Conservation (phyloP, 2,329 filamentous ascomycete genomes). For the Sclerotinia borealis region DNA sequence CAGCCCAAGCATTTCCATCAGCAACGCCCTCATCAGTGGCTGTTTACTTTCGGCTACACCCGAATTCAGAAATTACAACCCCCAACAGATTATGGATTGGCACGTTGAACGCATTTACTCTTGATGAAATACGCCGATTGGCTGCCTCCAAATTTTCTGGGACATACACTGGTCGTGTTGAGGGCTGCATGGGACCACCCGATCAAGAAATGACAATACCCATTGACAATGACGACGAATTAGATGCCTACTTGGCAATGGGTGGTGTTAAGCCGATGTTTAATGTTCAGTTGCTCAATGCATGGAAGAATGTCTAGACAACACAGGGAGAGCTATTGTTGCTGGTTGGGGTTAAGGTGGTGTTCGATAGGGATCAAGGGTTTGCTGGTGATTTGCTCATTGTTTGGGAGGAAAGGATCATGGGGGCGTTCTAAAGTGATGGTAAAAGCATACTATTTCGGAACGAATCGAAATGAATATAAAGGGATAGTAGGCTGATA, state of each 20-base stretch:
- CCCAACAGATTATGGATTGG: conserved; percentile 57
- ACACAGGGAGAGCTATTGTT: not conserved
- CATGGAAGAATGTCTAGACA: conserved; percentile 29
- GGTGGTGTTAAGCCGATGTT: conserved; percentile 32
- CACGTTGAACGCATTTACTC: conserved; percentile 48
- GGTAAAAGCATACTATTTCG: not conserved
- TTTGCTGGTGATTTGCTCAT: not conserved
- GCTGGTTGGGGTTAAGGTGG: not conserved
- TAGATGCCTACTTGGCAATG: conserved; percentile 63
- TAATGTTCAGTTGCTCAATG: conserved; percentile 28
- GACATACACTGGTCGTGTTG: conserved; percentile 51
- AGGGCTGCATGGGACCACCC: conserved; percentile 56
- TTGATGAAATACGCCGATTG: conserved; percentile 57
- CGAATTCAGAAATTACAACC: conserved; percentile 50
- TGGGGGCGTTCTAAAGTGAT: not conserved
- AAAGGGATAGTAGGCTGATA: not conserved
- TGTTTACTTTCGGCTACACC: conserved; percentile 64
- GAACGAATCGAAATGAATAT: not conserved
- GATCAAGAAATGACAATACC: conserved; percentile 53
- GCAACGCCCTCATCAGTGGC: conserved; percentile 40
- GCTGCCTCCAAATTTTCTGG: conserved; percentile 57
- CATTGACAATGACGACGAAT: conserved; percentile 65
- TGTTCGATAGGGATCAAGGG: not conserved
- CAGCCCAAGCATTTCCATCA: conserved; percentile 36
- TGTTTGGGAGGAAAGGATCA: not conserved